Percentiles rank a stretch among this genome's conserved stretches.
phyloP scores from a whole-genome alignment of 495 filamentous ascomycete genomes.

The Aspergillus diversus region DNA sequence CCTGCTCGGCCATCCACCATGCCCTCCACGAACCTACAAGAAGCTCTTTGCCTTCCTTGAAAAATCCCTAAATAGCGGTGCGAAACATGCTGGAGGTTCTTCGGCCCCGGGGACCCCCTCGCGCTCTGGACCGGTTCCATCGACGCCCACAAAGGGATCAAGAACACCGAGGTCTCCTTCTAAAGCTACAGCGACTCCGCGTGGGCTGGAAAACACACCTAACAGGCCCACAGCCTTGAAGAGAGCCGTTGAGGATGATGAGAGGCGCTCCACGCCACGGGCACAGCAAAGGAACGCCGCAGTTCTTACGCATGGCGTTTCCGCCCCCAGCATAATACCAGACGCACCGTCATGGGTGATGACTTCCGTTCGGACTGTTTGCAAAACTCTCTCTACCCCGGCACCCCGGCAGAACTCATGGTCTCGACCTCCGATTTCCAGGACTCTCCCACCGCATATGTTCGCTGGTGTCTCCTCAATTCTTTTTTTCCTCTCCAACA shows the following conservation, averaged over 20 bases:
- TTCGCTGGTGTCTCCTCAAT: conserved; percentile 64
- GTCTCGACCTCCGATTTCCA: conserved; percentile 50
- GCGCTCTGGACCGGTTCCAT: conserved; percentile 31
- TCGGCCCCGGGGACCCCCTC: conserved; percentile 37
- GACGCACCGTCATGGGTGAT: conserved; percentile 68
- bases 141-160: conserved; percentile 39
- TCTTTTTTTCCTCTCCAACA: conserved; percentile 44
- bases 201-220: conserved; percentile 47
- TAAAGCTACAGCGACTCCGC: conserved; percentile 35
- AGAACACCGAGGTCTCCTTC: conserved; percentile 28
- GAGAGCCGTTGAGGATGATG: conserved; percentile 30
- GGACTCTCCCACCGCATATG: conserved; percentile 62
- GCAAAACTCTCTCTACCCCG: conserved; percentile 61
- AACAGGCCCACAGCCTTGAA: conserved; percentile 48
- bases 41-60: conserved; percentile 83
- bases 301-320: conserved; percentile 26
- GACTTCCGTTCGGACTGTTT: conserved; percentile 66
- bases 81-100: conserved; percentile 35
- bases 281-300: conserved; percentile 27
- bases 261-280: conserved; percentile 29
- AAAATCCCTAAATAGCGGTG: conserved; percentile 59
- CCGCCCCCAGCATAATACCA: conserved; percentile 38
- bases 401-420: conserved; percentile 49
- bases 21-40: conserved; percentile 80
- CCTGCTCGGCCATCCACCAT: conserved; percentile 79